phyloP scores from a whole-genome alignment of 345 rosid species.

The Linum usitatissimum region DNA sequence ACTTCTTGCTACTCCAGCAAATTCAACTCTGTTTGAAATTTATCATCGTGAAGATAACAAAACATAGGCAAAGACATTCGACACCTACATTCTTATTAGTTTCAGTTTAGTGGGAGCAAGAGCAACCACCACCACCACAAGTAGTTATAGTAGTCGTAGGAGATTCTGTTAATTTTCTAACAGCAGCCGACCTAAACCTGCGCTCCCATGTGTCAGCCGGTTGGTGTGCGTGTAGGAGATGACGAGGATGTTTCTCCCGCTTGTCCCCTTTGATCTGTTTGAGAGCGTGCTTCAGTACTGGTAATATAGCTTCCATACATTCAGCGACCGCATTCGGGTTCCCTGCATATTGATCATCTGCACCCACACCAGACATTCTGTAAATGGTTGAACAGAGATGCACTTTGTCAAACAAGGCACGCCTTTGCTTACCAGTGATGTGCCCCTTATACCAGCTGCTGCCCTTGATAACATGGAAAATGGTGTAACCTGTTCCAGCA shows the following conservation, averaged over 20 bases:
- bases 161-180: no score
- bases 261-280: constrained; percentile 92
- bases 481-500: constrained; percentile 61
- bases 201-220: constrained; percentile 2
- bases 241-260: constrained; percentile 84
- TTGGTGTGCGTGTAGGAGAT: constrained; percentile 48
- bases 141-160: background rate
- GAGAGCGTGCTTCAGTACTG: constrained; percentile 75
- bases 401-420: background rate
- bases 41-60: no score
- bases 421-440: constrained; percentile 55
- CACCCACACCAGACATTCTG: background rate
- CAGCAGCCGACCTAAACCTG: background rate
- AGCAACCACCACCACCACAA: no score
- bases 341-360: constrained; percentile 95
- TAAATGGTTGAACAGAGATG: no score
- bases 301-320: constrained; percentile 86
- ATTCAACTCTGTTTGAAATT: no score
- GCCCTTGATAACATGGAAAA: constrained; percentile 92
- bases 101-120: constrained; percentile 4
- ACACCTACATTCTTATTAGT: no score
- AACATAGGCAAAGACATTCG: no score
- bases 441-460: constrained; percentile 92
- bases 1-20: no score
- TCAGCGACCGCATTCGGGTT: constrained; percentile 92